Base-by-base conservation (phyloP, 225 moss, liverwort and hornwort genomes). In the Rhytidiadelphus loreus region DNA sequence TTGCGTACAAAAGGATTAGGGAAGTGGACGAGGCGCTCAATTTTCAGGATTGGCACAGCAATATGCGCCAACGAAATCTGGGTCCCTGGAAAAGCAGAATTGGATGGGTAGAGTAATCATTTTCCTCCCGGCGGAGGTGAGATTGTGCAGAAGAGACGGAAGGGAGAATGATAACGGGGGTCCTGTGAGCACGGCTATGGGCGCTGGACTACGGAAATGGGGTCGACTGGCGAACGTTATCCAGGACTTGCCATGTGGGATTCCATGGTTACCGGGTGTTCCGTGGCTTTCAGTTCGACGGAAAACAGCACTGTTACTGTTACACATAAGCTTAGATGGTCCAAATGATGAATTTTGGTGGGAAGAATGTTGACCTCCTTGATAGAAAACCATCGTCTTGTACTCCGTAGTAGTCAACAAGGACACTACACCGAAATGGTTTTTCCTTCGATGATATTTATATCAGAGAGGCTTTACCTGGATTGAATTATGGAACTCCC, bases 181-280 rank as follows among this genome's bases (percentile, higher is more conserved):
- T 4, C 30, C 35, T 53, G 43, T 39, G 48, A 56, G 44, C 86
- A 39, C 91, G 83, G 91, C 28, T 30, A 86, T 88, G 55, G 88
- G 48, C 46, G 6, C 14, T 26, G 44, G 74, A 65, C 48, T 14
- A 15, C 64, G 84, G 80, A 8, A 6, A 32, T 83, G n/a, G 79
- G 82, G 72, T 79, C 29, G 35, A 30, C 7, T 12, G 52, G 3
- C 9, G 19, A 82, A 88, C 86, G 71, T 78, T 91, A 91, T 91
- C 82, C 70, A n/a, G 20, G 62, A 61, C n/a, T 60, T 76, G 82
- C 91, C 88, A 88, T 32, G 82, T 82, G 61, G 88, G 91, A 88
- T 88, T 81, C 53, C 35, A 29, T n/a, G 88, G 88, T 52, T 29
- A 43, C 43, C 33, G 33, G 73, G 39, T 75, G 16, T 24, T 57